These are phyloP conservation scores for Hypholoma sublateritium DNA, from an alignment of 768 basidiomycete genomes.

Conservation along the genomic window DNA sequence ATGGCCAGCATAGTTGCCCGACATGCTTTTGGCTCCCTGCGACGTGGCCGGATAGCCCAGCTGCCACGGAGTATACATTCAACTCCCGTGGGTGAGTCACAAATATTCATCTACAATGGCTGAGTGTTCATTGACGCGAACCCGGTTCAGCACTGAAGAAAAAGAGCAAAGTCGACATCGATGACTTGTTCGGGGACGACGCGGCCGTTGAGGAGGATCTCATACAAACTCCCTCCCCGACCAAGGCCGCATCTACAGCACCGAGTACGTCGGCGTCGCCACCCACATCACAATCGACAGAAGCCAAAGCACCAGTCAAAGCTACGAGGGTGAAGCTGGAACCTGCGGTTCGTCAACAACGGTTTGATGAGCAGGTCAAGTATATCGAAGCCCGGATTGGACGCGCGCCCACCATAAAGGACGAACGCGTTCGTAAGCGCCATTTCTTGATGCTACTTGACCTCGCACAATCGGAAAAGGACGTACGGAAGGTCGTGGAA, in stretches of 20 bases:
- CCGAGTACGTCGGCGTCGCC: conserved; percentile 8
- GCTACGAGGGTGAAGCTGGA: conserved; percentile 24
- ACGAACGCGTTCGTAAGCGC: conserved; percentile 39
- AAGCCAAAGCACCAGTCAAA: not conserved
- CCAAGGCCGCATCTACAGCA: not conserved
- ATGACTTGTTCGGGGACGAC: conserved; percentile 30
- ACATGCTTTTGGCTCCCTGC: conserved; percentile 7
- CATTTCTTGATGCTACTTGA: conserved; percentile 53
- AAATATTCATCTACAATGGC: conserved; percentile 1
- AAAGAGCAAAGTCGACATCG: conserved; percentile 24
- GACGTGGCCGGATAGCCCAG: not conserved
- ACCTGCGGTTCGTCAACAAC: conserved; percentile 26
- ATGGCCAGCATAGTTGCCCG: conserved; percentile 13
- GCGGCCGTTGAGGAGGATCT: conserved; percentile 21
- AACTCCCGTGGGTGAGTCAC: conserved; percentile 22
- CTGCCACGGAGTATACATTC: conserved; percentile 15
- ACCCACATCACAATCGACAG: not conserved
- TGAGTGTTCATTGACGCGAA: conserved; percentile 5
- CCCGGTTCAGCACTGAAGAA: conserved; percentile 28
- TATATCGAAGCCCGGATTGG: conserved; percentile 41
- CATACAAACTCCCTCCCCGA: not conserved
- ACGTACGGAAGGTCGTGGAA: conserved; percentile 43
- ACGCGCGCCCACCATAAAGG: conserved; percentile 30
- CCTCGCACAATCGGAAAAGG: conserved; percentile 47
- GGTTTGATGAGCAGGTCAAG: conserved; percentile 33